phyloP scores from a whole-genome alignment of 2,329 filamentous ascomycete genomes.

The Neopestalotiopsis clavispora region DNA sequence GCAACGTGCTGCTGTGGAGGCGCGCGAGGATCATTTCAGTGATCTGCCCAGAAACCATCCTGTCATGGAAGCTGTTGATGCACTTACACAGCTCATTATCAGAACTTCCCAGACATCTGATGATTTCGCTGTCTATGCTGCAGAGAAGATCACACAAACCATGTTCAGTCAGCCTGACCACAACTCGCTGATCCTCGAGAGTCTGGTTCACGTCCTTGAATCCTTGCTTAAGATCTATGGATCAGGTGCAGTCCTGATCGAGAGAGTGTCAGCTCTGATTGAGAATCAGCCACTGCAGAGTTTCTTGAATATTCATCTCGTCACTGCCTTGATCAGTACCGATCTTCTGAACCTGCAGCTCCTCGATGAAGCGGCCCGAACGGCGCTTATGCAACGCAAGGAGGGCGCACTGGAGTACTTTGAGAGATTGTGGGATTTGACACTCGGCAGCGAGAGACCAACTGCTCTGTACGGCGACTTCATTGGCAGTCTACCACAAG shows the following conservation, averaged over 20 bases:
- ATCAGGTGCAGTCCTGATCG: slow-evolving; percentile 54
- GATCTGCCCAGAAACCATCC: slow-evolving; percentile 63
- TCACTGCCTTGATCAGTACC: slow-evolving; percentile 61
- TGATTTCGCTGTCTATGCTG: slow-evolving; percentile 62
- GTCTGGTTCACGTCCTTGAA: slow-evolving; percentile 65
- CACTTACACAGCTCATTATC: slow-evolving; percentile 65
- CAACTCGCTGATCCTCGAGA: slow-evolving; percentile 60
- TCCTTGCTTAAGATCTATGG: slow-evolving; percentile 62
- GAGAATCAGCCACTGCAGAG: slow-evolving; percentile 59
- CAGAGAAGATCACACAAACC: slow-evolving; percentile 62
- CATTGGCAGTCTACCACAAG: slow-evolving; percentile 77
- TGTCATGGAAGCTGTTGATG: slow-evolving; percentile 67
- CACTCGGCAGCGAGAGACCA: slow-evolving; percentile 78
- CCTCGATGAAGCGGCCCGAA: slow-evolving; percentile 75
- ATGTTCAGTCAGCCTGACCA: slow-evolving; percentile 59
- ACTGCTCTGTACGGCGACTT: slow-evolving; percentile 85
- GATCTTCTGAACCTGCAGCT: slow-evolving; percentile 67
- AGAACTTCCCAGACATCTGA: slow-evolving; percentile 66
- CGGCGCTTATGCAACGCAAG: slow-evolving; percentile 73
- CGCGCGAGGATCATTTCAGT: slow-evolving; percentile 62
- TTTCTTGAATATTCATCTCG: slow-evolving; percentile 62
- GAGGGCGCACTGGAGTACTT: slow-evolving; percentile 78
- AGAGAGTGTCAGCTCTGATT: slow-evolving; percentile 60
- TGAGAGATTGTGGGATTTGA: slow-evolving; percentile 77
- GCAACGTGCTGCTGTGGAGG: slow-evolving; percentile 56